Evolutionary conservation across 2,329 filamentous ascomycete genomes (phyloP), one percentile per base, ranked within the genome.

Genomic region (Colletotrichum limetticola): DNA sequence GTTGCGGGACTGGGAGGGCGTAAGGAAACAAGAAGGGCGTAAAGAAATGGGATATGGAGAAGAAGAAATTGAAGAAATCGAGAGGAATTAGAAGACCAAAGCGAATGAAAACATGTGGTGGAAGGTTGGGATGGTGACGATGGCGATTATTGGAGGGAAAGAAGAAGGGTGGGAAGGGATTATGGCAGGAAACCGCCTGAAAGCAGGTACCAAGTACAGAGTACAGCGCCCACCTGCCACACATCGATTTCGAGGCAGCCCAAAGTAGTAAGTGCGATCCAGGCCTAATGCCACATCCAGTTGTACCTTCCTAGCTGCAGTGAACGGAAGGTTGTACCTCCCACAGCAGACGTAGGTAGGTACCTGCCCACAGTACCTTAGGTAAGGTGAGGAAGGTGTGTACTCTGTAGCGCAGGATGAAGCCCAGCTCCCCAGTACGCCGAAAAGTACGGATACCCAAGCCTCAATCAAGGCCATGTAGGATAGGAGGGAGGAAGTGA

Each of bases 161-260:
- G 28, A 46, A 24, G 60, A 59, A 60, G 53, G 59, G 52, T 59
- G 65, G 35, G 55, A 19, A 61, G 56, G 53, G 56, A 60, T 67
- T 14, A 61, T 67, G 56, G 56, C 28, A 67, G 65, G 68, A 58
- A 56, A 52, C 26, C 56, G 71, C 58, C 63, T 63, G 68, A 53
- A 73, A 73, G 71, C 71, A 73, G 71, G 71, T 73, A 73, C 71
- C 32, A 56, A 60, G 37, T 62, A 62, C 68, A 55, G 64, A 30
- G 35, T 49, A 30, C 30, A 35, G 30, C 49, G 56, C 68, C 59
- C 56, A 46, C 64, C 70, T 69, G 60, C 42, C 70, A 70, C 60
- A 65, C 55, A 53, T 30, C 30, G 49, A 60, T 30, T 30, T 64
- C 46, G 30, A 56, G 55, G 56, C 32, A 68, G 59, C 62, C 60